Evolutionary conservation across 1,139 yeast species (phyloP).

Genomic region (Arxiozyma slooffiae): DNA sequence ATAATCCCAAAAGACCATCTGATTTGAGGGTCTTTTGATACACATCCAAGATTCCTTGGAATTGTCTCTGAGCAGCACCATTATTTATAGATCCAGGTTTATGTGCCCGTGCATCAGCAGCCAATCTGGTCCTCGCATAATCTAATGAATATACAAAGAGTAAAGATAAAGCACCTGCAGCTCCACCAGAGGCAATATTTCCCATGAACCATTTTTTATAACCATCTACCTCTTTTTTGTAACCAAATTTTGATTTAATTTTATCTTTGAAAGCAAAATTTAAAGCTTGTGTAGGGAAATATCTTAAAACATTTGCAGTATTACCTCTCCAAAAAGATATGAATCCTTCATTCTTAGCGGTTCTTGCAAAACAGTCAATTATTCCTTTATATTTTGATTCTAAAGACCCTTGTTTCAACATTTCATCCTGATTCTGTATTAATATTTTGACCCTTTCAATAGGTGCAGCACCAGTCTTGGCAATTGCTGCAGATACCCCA

Average conservation of each 20-base stretch:
- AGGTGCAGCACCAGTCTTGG: conserved; percentile 15
- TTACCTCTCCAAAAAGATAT: conserved; percentile 15
- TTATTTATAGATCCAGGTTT: conserved; percentile 5
- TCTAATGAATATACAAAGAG: conserved; percentile 8
- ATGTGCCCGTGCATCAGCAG: conserved; percentile 8
- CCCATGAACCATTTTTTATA: conserved; percentile 8
- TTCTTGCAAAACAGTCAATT: conserved; percentile 13
- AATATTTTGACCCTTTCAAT: conserved; percentile 14
- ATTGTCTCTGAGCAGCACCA: conserved; percentile 9
- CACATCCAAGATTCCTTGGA: conserved; percentile 12
- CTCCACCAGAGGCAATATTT: conserved; percentile 8
- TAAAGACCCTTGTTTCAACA: conserved; percentile 13
- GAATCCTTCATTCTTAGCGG: conserved; percentile 12
- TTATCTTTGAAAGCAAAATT: conserved; percentile 15
- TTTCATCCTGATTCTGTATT: conserved; percentile 15
- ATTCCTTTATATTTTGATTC: conserved; percentile 12
- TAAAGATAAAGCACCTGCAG: conserved; percentile 8
- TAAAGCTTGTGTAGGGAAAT: conserved; percentile 15
- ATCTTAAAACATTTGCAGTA: conserved; percentile 13
- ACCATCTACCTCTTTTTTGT: conserved; percentile 8
- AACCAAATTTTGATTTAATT: conserved; percentile 11
- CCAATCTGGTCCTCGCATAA: conserved; percentile 9
- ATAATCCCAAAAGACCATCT: conserved; percentile 13
- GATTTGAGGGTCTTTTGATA: conserved; percentile 12
- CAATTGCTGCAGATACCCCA: conserved; percentile 15